Base-by-base conservation (phyloP, 192 early-diverging fungal species). In the Coemansia sp. region DNA sequence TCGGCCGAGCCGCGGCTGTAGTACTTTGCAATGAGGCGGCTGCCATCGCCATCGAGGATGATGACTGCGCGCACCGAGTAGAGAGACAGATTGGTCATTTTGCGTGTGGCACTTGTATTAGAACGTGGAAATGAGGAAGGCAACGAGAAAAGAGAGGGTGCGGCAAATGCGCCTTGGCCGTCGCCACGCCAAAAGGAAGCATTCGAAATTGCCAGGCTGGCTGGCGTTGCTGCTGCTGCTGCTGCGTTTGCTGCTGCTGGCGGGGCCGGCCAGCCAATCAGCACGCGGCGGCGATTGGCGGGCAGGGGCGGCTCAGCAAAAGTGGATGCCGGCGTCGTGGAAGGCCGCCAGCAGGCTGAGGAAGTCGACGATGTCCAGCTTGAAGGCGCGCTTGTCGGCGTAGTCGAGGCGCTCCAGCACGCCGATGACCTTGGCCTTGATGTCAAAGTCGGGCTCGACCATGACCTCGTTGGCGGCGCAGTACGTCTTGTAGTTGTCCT, bases 401-500 rank as follows among this genome's bases (percentile, higher is more conserved):
- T 91, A 83, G 9, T 78, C 83, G 9, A 80, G 58, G 9, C 68
- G 64, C 5, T 86, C 82, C 34, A 99, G 71, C 24, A 99, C 85
- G 15, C 59, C 71, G n/a, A 85, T 46, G 4, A 97, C 84, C 25
- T 80, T 84, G 28, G 65, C 58, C 67, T 95, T 95, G 50, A 92
- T 90, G 64, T 93, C 87, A 75, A 98, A 87, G 15, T 84, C 78
- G 50, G 88, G 80, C 56, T 94, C 87, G 24, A 89, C 48, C 76
- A 89, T 87, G 67, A 80, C 39, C n/a, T 87, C 88, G 40, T 86
- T 83, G 17, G 91, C 58, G 5, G 94, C 85, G 53, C 89, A 92
- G 58, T 70, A 89, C 0, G 96, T 98, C 66, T 92, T 93, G 81
- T 95, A 97, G 73, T 98, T 98, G 49, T 89, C 86, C 56, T 95